Evolutionary conservation across 352 stramenopile species (phyloP), one percentile per base, ranked within the genome.

Genomic region (Phytophthora megakarya): DNA sequence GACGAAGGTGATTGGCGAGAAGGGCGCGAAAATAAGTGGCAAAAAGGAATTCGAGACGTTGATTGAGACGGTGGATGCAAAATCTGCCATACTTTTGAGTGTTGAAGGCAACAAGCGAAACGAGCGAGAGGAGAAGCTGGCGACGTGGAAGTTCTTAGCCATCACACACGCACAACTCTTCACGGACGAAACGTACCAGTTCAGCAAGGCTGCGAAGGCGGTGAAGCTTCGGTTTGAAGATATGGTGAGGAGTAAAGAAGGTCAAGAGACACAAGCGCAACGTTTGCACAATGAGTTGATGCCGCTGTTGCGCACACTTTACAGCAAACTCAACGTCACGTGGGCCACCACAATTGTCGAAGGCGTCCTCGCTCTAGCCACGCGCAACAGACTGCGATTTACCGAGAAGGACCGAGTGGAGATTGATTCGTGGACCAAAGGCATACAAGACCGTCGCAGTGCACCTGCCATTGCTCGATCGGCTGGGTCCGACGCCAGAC

Each of bases 101-200:
- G 40, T 60, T 30, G 53, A 56, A 19, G 44, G 43, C 3, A 57
- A 67, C 4, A 22, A 50, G 4, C 46, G 50, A 6, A 38, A 4
- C 1, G 40, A 61, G 2, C 45, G 44, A 9, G 56, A 74, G 50
- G 51, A 12, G 38, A 61, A 72, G 23, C 40, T 80, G 16, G 70
- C 77, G 0, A 50, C 76, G 33, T 93, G 82, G 85, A 73, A 75
- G 55, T 70, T 92, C 33, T 35, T 87, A 21, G 75, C 71, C 3
- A 53, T 92, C 58, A 88, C 81, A 1, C 81, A 91, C 51, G 61
- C 68, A 11, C 76, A 90, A 50, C 75, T 94, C 10, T 88, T 89
- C 57, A 94, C 83, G 7, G 85, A 94, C 60, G 85, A 94, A 60
- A 89, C 85, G 51, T 94, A 89, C 45, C 63, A 89, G 66, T 94